Percentiles rank a stretch among this genome's conserved stretches.
These are phyloP conservation scores for Purshia tridentata DNA, from an alignment of 306 rosid genomes.

Conservation along the genomic window DNA sequence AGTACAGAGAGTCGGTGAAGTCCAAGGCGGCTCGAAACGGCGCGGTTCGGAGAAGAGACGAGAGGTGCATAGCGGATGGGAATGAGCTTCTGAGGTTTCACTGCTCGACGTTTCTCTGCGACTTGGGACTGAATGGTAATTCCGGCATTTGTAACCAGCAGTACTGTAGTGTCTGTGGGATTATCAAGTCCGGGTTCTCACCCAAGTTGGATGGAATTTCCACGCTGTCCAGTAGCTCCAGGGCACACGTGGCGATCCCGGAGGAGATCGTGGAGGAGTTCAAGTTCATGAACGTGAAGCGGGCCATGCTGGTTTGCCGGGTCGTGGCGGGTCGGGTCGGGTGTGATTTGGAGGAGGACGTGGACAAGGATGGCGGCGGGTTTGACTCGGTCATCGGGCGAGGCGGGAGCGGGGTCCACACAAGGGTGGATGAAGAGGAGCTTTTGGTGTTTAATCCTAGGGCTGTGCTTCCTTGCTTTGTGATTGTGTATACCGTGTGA, in stretches of 20 bases:
- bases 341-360: constrained; percentile 44
- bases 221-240: constrained; percentile 80
- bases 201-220: constrained; percentile 88
- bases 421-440: constrained; percentile 79
- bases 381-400: constrained; percentile 77
- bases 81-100: constrained; percentile 92
- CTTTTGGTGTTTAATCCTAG: constrained; percentile 82
- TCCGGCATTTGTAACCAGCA: constrained; percentile 72
- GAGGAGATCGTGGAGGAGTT: constrained; percentile 84
- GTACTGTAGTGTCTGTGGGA: constrained; percentile 78
- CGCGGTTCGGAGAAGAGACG: constrained; percentile 49
- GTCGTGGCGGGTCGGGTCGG: constrained; percentile 93
- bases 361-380: constrained; percentile 61
- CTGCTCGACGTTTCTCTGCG: constrained; percentile 81
- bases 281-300: constrained; percentile 76
- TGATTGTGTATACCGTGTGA: constrained; percentile 75
- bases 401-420: constrained; percentile 51
- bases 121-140: constrained; percentile 65
- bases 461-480: constrained; percentile 99
- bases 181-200: constrained; percentile 81
- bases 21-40: constrained; percentile 56
- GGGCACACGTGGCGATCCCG: constrained; percentile 79
- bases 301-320: constrained; percentile 89
- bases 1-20: constrained; percentile 75
- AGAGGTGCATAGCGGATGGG: constrained; percentile 89